A percentile compares a stretch with the other conserved stretches of the same genome.
Conservation (phyloP, 2,329 filamentous ascomycete species). For the Colletotrichum caudatum region DNA sequence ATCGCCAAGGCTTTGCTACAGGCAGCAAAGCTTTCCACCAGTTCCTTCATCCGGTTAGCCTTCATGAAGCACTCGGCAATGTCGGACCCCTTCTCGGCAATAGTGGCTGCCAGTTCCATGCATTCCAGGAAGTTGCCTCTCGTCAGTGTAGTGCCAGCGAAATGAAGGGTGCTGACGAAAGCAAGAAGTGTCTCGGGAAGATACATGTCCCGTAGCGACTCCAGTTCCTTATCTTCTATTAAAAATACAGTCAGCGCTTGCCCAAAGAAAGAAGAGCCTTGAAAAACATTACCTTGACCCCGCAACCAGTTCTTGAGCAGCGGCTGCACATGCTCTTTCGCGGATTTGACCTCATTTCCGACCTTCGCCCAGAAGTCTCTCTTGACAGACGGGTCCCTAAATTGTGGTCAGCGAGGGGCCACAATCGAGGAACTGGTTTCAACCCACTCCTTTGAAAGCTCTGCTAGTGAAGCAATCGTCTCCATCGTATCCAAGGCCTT, state of each 20-base stretch:
- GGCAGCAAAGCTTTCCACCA: slow-evolving; percentile 80
- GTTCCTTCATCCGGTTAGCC: slow-evolving; percentile 77
- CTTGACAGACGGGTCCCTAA: slow-evolving; percentile 50
- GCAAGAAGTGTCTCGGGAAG: slow-evolving; percentile 88
- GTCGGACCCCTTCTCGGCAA: slow-evolving; percentile 78
- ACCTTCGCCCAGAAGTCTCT: slow-evolving; percentile 67
- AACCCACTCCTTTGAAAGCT: slow-evolving; percentile 65
- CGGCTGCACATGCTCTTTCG: slow-evolving; percentile 69
- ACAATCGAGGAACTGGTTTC: background rate
- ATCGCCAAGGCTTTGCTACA: slow-evolving; percentile 79
- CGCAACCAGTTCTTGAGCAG: slow-evolving; percentile 76
- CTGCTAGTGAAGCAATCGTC: slow-evolving; percentile 69
- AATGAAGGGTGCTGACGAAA: slow-evolving; percentile 84
- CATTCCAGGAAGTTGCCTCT: slow-evolving; percentile 83
- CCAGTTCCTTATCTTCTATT: slow-evolving; percentile 61
- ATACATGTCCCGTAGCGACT: slow-evolving; percentile 78
- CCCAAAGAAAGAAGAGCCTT: background rate
- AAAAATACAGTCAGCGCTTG: slow-evolving; percentile 5
- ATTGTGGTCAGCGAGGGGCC: slow-evolving; percentile 45
- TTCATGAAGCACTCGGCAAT: slow-evolving; percentile 74
- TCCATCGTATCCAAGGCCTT: slow-evolving; percentile 76
- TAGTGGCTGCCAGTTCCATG: slow-evolving; percentile 84
- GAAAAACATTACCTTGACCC: slow-evolving; percentile 62
- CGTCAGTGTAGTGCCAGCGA: slow-evolving; percentile 78
- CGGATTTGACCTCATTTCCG: slow-evolving; percentile 64